These are phyloP conservation scores for Cystofilobasidium bisporidii DNA, from an alignment of 768 basidiomycete species.

Conservation along the genomic window DNA sequence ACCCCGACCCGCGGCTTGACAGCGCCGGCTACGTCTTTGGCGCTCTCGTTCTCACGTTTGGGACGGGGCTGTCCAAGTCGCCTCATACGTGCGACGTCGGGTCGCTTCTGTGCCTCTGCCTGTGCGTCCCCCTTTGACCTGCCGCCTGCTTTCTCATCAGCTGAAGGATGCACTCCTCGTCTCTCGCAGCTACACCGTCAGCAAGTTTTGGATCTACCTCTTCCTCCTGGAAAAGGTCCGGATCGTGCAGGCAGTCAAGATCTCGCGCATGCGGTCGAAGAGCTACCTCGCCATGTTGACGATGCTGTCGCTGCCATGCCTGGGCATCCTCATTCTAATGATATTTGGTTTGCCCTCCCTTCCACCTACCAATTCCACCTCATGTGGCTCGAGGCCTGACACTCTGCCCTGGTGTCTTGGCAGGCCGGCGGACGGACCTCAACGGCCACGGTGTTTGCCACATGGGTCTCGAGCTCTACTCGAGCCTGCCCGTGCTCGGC, in stretches of 20 bases:
- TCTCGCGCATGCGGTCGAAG: neutral
- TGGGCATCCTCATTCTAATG: neutral
- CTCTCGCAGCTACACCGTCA: neutral
- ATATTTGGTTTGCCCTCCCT: neutral
- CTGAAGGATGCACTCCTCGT: neutral
- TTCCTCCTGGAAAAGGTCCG: neutral
- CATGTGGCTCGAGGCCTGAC: neutral
- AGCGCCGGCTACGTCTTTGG: neutral
- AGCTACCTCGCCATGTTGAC: neutral
- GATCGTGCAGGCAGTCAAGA: conserved; percentile 3
- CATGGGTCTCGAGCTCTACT: neutral
- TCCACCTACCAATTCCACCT: neutral
- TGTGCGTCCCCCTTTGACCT: neutral
- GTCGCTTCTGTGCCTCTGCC: neutral
- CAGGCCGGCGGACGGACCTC: neutral
- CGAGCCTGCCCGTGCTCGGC: neutral
- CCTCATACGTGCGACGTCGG: neutral
- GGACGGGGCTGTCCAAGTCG: neutral
- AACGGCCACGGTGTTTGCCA: neutral
- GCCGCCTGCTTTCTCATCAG: neutral
- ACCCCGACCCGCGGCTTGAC: neutral
- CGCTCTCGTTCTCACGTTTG: neutral
- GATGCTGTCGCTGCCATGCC: neutral
- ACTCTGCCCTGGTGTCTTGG: neutral
- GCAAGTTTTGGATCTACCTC: neutral